Evolutionary conservation across 768 basidiomycete genomes (phyloP).

Genomic region (Serendipita sp.): DNA sequence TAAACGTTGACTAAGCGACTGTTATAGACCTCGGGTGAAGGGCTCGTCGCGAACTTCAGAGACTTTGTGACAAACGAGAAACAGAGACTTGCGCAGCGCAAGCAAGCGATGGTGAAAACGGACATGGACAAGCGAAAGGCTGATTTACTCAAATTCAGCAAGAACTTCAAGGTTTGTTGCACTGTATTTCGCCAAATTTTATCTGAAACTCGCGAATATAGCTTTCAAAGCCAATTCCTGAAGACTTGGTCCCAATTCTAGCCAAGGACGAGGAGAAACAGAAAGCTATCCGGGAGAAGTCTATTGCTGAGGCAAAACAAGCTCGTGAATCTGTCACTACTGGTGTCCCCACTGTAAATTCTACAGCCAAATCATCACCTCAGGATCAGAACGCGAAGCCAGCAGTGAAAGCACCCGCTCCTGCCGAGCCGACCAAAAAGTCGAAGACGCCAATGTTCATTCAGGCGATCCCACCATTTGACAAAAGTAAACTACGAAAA

Average conservation of each 20-base stretch:
- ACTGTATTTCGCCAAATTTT: not conserved
- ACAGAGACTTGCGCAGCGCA: conserved; percentile 78
- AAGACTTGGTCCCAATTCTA: conserved; percentile 81
- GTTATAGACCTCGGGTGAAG: conserved; percentile 46
- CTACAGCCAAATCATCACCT: conserved; percentile 21
- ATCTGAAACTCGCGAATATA: not conserved
- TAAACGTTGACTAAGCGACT: conserved; percentile 7
- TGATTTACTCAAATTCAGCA: conserved; percentile 83
- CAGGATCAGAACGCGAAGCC: not conserved
- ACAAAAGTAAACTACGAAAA: conserved; percentile 31
- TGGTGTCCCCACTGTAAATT: conserved; percentile 19
- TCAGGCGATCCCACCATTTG: conserved; percentile 82
- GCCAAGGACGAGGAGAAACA: conserved; percentile 92
- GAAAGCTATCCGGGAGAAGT: conserved; percentile 63
- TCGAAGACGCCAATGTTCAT: conserved; percentile 53
- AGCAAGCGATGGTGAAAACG: conserved; percentile 72
- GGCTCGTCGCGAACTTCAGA: conserved; percentile 65
- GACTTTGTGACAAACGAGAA: conserved; percentile 88
- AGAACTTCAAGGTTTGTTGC: conserved; percentile 72
- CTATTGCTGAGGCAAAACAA: conserved; percentile 31
- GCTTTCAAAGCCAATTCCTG: conserved; percentile 58
- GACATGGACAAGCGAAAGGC: conserved; percentile 93
- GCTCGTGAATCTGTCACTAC: conserved; percentile 12
- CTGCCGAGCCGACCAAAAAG: not conserved
- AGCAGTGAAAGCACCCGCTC: conserved; percentile 5